These are phyloP conservation scores for Torulaspora microellipsoides DNA, from an alignment of 805 yeast genomes.

Conservation along the genomic window DNA sequence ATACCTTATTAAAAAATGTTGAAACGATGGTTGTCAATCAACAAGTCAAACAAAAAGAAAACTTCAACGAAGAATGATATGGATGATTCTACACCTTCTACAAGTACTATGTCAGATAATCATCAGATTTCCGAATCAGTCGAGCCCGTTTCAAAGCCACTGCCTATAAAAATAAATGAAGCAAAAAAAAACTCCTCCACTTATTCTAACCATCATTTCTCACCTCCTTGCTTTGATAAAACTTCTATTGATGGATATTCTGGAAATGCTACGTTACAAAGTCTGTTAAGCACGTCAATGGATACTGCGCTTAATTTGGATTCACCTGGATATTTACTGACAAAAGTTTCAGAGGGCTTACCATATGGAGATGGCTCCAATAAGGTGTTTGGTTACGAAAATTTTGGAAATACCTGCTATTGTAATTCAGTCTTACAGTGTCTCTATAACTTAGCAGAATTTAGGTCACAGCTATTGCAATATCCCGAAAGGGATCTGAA, in stretches of 20 bases:
- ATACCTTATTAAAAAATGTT: slow-evolving; percentile 11
- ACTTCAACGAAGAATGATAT: slow-evolving; percentile 1
- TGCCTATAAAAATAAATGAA: slow-evolving; percentile 5
- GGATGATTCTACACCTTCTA: neutral
- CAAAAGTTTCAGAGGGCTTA: slow-evolving; percentile 15
- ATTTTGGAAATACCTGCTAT: slow-evolving; percentile 89
- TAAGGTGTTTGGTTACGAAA: slow-evolving; percentile 76
- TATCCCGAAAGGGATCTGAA: slow-evolving; percentile 40
- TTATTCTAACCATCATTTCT: slow-evolving; percentile 1
- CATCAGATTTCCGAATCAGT: neutral
- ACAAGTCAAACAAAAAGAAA: slow-evolving; percentile 11
- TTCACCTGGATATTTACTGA: slow-evolving; percentile 6
- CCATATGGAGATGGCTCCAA: slow-evolving; percentile 66
- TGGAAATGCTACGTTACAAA: slow-evolving; percentile 9
- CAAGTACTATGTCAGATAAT: neutral
- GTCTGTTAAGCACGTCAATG: slow-evolving; percentile 11
- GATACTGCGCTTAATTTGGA: slow-evolving; percentile 11
- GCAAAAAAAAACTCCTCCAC: slow-evolving; percentile 1
- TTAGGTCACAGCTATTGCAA: slow-evolving; percentile 53
- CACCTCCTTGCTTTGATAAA: slow-evolving; percentile 2
- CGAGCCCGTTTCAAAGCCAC: slow-evolving; percentile 9
- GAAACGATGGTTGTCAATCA: slow-evolving; percentile 23
- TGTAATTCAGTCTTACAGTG: slow-evolving; percentile 91
- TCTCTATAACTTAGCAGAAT: slow-evolving; percentile 65
- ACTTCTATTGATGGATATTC: slow-evolving; percentile 4